Base-by-base conservation (phyloP, 441 rosid species). In the Viola pubescens region DNA sequence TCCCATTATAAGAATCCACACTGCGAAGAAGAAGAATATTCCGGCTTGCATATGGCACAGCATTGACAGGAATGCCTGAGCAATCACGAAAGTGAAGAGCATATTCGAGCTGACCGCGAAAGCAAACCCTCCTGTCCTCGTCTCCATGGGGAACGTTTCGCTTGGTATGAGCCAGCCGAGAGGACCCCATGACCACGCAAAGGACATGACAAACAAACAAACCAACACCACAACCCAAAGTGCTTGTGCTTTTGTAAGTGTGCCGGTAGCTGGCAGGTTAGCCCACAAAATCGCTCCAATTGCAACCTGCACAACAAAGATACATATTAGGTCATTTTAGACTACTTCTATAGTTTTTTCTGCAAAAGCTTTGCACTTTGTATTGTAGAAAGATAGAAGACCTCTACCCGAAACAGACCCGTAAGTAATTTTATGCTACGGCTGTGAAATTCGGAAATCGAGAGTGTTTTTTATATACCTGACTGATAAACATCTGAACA, bases 11-110 rank as follows among this genome's bases (percentile, higher is more conserved):
- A 47, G 1, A 5, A 59, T 47, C 52, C 62, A 59, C 6, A 4
- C 62, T 6, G 44, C 43, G 7, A 59, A 59, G 62, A 59, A 59
- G 62, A 59, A 59, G 7, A 59, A 46, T 11, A 59, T 59, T 37
- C 13, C 41, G 8, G 52, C 62, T 4, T n/a, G n/a, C 60, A 57
- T 57, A 5, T 19, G 49, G 4, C 60, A 57, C 12, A 57, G 12
- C 60, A 57, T 57, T 2, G 60, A 57, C 44, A 57, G 44, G 49
- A 57, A 59, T 0, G 62, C 52, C 42, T 59, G 62, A 59, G 62
- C 62, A 26, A 59, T 59, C 5, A 59, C 3, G 52, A 47, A 59
- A 26, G 62, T 59, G 34, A 6, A 59, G 44, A 47, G 43, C 62
- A 46, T 59, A 19, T 59, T 59, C 37, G 62, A 37, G 44, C 53